These are phyloP conservation scores for Nicotiana rustica DNA, from an alignment of 305 asterid genomes.

Conservation along the genomic window DNA sequence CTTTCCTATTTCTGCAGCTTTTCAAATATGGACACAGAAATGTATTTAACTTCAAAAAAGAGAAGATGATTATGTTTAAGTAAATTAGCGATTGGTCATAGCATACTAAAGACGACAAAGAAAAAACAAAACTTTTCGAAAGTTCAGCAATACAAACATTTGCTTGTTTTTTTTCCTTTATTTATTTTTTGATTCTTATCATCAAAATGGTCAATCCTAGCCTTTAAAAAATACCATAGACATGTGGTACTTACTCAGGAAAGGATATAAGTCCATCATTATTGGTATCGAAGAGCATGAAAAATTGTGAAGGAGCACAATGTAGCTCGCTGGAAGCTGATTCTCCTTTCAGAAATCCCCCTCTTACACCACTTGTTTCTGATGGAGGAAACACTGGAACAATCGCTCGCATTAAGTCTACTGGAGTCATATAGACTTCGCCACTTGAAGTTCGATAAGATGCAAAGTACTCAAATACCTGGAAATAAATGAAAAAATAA, in stretches of 20 bases:
- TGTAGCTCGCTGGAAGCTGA: conserved; percentile 50
- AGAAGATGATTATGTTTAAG: too few species aligned
- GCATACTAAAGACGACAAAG: too few species aligned
- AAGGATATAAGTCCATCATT: conserved; percentile 88
- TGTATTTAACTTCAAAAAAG: too few species aligned
- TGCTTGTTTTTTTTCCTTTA: too few species aligned
- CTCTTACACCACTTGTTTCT: conserved; percentile 69
- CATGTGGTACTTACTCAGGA: conserved; percentile 63
- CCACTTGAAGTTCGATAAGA: conserved; percentile 62
- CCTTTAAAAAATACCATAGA: too few species aligned
- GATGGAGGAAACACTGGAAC: conserved; percentile 93
- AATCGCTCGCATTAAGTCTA: conserved; percentile 87
- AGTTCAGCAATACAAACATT: too few species aligned
- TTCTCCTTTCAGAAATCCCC: conserved; percentile 82
- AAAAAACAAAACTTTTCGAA: too few species aligned
- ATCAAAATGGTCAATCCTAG: too few species aligned
- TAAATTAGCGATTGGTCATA: too few species aligned
- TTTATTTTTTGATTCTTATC: too few species aligned
- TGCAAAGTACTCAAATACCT: conserved; percentile 96
- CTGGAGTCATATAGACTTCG: conserved; percentile 78
- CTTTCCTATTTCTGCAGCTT: too few species aligned
- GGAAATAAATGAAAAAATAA: not conserved
- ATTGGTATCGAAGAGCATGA: conserved; percentile 86
- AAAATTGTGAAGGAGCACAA: conserved; percentile 78
- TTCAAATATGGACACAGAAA: too few species aligned